Evolutionary conservation across 75 land plant genomes (phyloP).

Genomic region (Larix kaempferi): DNA sequence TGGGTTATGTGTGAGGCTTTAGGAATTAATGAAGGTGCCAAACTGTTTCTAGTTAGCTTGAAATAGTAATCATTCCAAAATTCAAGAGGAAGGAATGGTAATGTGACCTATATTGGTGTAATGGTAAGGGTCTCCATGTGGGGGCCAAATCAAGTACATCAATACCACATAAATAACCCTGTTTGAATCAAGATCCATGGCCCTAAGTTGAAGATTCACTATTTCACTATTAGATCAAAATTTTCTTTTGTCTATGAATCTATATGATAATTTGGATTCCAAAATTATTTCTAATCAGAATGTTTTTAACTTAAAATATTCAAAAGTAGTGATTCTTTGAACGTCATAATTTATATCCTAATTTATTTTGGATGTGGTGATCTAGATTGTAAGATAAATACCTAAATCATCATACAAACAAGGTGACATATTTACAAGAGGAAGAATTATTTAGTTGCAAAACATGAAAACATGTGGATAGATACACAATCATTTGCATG

Average conservation of each 20-base stretch:
- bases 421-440: constrained; percentile 67
- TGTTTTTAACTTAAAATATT: not conserved
- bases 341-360: not conserved
- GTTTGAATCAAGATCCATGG: too few relatives aligned
- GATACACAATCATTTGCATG: constrained; percentile 92
- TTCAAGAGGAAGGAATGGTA: too few relatives aligned
- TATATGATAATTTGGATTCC: not conserved
- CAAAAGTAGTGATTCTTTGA: not conserved
- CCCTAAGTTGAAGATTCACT: too few relatives aligned
- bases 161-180: too few relatives aligned
- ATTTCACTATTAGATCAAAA: not conserved
- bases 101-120: too few relatives aligned
- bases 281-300: not conserved
- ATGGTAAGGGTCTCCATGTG: too few relatives aligned
- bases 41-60: too few relatives aligned
- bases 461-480: constrained; percentile 89
- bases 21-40: too few relatives aligned
- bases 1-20: too few relatives aligned
- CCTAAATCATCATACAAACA: constrained; percentile 64
- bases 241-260: not conserved
- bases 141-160: too few relatives aligned
- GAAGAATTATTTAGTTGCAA: constrained; percentile 64
- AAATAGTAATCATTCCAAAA: too few relatives aligned
- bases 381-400: constrained; percentile 69
- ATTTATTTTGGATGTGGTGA: constrained; percentile 1